Percentiles rank a stretch among this genome's conserved stretches.
phyloP scores from a whole-genome alignment of 352 stramenopile species.

The Globisporangium orthogonon region DNA sequence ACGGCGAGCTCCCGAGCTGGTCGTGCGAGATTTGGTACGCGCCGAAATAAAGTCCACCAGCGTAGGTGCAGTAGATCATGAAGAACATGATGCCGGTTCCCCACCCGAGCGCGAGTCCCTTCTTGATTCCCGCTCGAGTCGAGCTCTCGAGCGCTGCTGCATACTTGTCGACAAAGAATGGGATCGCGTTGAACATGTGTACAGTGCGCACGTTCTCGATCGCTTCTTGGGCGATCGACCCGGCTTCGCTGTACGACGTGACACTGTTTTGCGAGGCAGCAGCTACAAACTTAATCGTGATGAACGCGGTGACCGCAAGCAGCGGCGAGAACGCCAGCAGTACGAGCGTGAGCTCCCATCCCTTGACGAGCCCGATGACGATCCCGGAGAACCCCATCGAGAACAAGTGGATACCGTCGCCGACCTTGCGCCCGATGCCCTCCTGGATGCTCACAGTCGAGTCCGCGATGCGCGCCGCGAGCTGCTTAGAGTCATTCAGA shows the following conservation, averaged over 20 bases:
- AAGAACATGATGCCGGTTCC: constrained; percentile 65
- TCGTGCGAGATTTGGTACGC: constrained; percentile 57
- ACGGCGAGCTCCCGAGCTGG: constrained; percentile 28
- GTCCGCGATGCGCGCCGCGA: constrained; percentile 22
- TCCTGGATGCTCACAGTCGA: constrained; percentile 43
- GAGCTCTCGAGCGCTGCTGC: constrained; percentile 30
- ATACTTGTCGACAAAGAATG: constrained; percentile 55
- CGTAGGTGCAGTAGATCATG: constrained; percentile 64
- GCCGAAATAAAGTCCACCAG: constrained; percentile 72
- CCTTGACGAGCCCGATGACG: constrained; percentile 53
- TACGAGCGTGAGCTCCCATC: constrained; percentile 68
- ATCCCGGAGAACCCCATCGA: constrained; percentile 59
- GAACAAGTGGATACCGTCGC: constrained; percentile 49
- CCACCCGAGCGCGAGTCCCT: constrained; percentile 38
- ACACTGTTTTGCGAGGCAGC: constrained; percentile 37
- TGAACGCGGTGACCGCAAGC: constrained; percentile 40
- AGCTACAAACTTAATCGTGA: constrained; percentile 43
- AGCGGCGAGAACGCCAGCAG: constrained; percentile 60
- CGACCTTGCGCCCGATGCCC: constrained; percentile 59
- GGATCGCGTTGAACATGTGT: constrained; percentile 69
- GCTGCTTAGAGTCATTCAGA: constrained; percentile 24
- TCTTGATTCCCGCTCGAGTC: constrained; percentile 38
- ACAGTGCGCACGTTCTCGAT: constrained; percentile 69
- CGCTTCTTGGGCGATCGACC: constrained; percentile 57
- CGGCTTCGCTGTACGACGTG: constrained; percentile 53